These are phyloP conservation scores for Nakazawaea siamensis DNA, from an alignment of 805 yeast genomes.

Conservation along the genomic window DNA sequence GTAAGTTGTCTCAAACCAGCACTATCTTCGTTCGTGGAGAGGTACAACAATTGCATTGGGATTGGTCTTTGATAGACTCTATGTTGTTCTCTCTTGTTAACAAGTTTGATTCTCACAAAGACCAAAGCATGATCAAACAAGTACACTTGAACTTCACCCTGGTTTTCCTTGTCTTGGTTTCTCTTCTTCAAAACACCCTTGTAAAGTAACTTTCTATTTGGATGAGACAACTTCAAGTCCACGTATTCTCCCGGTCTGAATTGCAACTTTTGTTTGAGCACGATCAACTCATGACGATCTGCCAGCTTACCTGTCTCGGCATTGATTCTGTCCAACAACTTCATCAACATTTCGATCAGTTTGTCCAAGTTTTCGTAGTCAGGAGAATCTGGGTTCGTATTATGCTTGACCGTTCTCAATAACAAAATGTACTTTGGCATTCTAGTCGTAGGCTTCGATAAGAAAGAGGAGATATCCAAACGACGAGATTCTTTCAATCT, in stretches of 20 bases:
- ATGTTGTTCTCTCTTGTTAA: slow-evolving; percentile 84
- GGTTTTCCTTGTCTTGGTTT: slow-evolving; percentile 63
- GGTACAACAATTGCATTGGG: slow-evolving; percentile 67
- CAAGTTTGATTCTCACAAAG: slow-evolving; percentile 77
- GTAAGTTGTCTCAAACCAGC: slow-evolving; percentile 45
- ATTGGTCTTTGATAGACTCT: slow-evolving; percentile 88
- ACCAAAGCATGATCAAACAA: slow-evolving; percentile 82
- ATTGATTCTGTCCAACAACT: slow-evolving; percentile 70
- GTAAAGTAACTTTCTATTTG: slow-evolving; percentile 69
- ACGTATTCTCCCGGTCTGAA: slow-evolving; percentile 78
- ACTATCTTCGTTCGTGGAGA: slow-evolving; percentile 71
- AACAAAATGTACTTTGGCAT: slow-evolving; percentile 91
- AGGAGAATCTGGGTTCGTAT: slow-evolving; percentile 67
- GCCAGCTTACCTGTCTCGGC: slow-evolving; percentile 89
- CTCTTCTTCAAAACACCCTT: slow-evolving; percentile 71
- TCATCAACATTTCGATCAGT: slow-evolving; percentile 70
- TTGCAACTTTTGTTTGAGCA: slow-evolving; percentile 76
- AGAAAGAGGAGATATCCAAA: slow-evolving; percentile 85
- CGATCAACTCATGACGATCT: slow-evolving; percentile 83
- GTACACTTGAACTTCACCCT: slow-evolving; percentile 78
- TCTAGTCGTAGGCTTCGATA: slow-evolving; percentile 92
- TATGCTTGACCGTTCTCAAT: slow-evolving; percentile 73
- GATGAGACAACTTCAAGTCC: slow-evolving; percentile 78
- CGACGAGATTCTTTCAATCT: slow-evolving; percentile 79
- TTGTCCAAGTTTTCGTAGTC: slow-evolving; percentile 62